Percentiles rank a stretch among this genome's conserved stretches.
Evolutionary conservation across 495 filamentous ascomycete genomes (phyloP).

Genomic region (Neurospora discreta): DNA sequence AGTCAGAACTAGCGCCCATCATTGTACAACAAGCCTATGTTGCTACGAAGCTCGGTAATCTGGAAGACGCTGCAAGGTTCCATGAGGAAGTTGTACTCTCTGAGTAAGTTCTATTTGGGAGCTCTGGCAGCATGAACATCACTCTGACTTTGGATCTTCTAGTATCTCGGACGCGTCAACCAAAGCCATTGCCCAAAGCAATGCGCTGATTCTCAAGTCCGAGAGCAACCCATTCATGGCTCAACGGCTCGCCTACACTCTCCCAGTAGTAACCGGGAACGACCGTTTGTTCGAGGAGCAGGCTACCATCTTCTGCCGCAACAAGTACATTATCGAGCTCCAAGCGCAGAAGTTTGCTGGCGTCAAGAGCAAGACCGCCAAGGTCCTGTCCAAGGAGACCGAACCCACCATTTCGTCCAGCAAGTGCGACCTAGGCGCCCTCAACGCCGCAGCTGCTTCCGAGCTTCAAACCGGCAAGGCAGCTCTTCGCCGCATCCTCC

Average conservation of each 20-base stretch:
- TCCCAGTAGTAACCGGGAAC: constrained; percentile 45
- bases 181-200: constrained; percentile 67
- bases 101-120: constrained; percentile 20
- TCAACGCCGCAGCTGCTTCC: constrained; percentile 70
- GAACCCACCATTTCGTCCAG: constrained; percentile 43
- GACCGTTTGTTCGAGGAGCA: constrained; percentile 76
- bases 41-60: constrained; percentile 57
- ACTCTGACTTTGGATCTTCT: constrained; percentile 15
- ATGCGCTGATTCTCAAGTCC: constrained; percentile 50
- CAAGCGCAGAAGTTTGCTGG: constrained; percentile 67
- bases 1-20: constrained; percentile 74
- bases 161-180: constrained; percentile 74
- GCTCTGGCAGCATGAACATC: neutral
- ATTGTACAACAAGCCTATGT: constrained; percentile 79
- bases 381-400: constrained; percentile 38
- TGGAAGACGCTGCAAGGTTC: constrained; percentile 58
- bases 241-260: constrained; percentile 53
- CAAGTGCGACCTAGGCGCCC: constrained; percentile 55
- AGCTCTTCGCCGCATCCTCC: constrained; percentile 60
- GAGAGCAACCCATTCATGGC: constrained; percentile 66
- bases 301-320: constrained; percentile 50
- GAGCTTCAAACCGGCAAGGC: constrained; percentile 52
- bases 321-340: constrained; percentile 64
- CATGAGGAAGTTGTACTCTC: constrained; percentile 45
- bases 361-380: constrained; percentile 54